Evolutionary conservation across 1,284 basidiomycete species (phyloP).

Genomic region (Microbotryum intermedium): DNA sequence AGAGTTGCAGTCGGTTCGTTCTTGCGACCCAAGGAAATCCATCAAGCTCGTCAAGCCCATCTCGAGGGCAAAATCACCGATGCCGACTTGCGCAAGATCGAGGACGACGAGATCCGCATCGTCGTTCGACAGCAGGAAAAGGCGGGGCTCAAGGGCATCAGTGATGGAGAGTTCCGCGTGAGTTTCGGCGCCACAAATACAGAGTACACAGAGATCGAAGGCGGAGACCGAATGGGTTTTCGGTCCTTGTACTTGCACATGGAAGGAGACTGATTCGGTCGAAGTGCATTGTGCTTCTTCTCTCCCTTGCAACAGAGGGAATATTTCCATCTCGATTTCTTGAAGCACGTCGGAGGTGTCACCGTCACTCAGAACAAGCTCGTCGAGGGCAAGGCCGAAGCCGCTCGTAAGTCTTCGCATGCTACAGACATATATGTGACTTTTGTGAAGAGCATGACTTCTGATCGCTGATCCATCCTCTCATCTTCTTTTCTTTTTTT

Average conservation of each 20-base stretch:
- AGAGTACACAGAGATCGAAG: no score
- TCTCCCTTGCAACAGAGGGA: constrained; percentile 8
- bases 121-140: constrained; percentile 50
- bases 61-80: constrained; percentile 43
- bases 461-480: not conserved
- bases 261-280: not conserved
- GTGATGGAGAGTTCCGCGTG: constrained; percentile 51
- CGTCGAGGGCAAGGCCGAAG: constrained; percentile 25
- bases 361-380: constrained; percentile 34
- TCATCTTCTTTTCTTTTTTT: no score
- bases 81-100: constrained; percentile 45
- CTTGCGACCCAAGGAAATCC: constrained; percentile 50
- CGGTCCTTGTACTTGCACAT: not conserved
- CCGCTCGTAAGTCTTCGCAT: constrained; percentile 3
- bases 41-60: constrained; percentile 45
- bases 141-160: constrained; percentile 50
- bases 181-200: constrained; percentile 1
- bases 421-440: not conserved
- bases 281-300: not conserved
- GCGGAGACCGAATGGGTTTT: not conserved
- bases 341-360: constrained; percentile 30
- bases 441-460: not conserved
- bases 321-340: constrained; percentile 32
- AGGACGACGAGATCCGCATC: constrained; percentile 49
- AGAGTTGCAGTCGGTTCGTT: constrained; percentile 47